These are phyloP conservation scores for Russula compacta DNA, from an alignment of 768 basidiomycete genomes.

Conservation along the genomic window DNA sequence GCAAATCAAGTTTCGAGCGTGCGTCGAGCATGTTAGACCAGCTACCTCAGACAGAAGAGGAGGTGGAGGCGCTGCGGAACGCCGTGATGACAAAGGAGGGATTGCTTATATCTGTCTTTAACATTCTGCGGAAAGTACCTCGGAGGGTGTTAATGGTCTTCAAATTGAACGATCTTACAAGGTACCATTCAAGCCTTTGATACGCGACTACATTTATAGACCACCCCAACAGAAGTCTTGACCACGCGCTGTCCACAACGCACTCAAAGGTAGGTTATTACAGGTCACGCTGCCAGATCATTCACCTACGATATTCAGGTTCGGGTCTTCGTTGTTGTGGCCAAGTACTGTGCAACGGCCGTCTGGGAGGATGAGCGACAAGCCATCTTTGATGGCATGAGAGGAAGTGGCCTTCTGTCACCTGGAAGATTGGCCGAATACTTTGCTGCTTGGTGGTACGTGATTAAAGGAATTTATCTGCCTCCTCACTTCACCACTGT, in stretches of 20 bases:
- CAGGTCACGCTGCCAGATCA: background rate
- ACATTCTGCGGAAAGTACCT: slow-evolving; percentile 80
- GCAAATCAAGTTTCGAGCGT: slow-evolving; percentile 38
- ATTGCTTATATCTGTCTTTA: slow-evolving; percentile 74
- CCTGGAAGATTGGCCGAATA: slow-evolving; percentile 40
- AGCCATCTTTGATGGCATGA: slow-evolving; percentile 33
- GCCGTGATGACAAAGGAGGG: slow-evolving; percentile 82
- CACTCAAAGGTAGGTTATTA: slow-evolving; percentile 51
- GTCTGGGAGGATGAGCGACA: slow-evolving; percentile 63
- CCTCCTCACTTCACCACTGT: slow-evolving; percentile 1
- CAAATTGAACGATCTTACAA: slow-evolving; percentile 78
- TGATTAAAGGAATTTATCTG: background rate
- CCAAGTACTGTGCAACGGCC: slow-evolving; percentile 75
- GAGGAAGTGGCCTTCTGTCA: slow-evolving; percentile 42
- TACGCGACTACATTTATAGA: background rate
- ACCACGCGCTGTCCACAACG: slow-evolving; percentile 81
- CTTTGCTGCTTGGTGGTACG: slow-evolving; percentile 63
- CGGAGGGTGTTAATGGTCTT: slow-evolving; percentile 75
- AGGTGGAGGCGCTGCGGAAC: slow-evolving; percentile 72
- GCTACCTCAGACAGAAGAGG: slow-evolving; percentile 59
- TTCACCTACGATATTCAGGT: slow-evolving; percentile 34
- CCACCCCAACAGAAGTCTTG: slow-evolving; percentile 55
- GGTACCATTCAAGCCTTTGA: slow-evolving; percentile 32
- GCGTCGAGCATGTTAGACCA: slow-evolving; percentile 73
- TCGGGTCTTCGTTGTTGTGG: slow-evolving; percentile 86